phyloP scores from a whole-genome alignment of 2,329 filamentous ascomycete genomes.

The Neonectria faginata region DNA sequence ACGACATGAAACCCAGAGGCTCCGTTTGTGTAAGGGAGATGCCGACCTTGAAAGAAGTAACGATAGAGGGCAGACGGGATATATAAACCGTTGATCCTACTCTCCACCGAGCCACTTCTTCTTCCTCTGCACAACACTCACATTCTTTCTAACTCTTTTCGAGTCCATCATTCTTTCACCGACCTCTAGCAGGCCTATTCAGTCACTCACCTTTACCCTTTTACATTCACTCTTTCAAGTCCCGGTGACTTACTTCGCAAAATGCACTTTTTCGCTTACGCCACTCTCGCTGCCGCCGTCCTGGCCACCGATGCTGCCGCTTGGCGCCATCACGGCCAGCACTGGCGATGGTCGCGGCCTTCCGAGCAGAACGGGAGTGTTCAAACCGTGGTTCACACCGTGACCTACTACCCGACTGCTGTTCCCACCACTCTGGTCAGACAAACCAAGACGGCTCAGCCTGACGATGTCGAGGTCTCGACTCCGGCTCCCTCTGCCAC shows the following conservation, averaged over 20 bases:
- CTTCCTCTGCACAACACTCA: not conserved
- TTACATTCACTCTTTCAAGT: not conserved
- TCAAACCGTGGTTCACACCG: not conserved
- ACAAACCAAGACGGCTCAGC: constrained; percentile 15
- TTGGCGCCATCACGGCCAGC: not conserved
- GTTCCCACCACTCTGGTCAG: constrained; percentile 19
- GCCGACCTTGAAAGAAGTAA: not conserved
- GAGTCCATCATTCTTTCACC: not conserved
- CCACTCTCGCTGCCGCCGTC: not conserved
- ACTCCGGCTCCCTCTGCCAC: constrained; percentile 5
- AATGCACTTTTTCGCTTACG: not conserved
- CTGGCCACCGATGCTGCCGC: not conserved
- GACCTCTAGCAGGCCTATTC: not conserved
- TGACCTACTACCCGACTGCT: not conserved
- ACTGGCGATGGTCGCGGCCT: not conserved
- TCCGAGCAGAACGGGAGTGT: not conserved
- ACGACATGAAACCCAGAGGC: not conserved
- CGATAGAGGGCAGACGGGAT: not conserved
- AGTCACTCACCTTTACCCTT: not conserved
- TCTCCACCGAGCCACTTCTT: not conserved
- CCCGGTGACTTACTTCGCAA: not conserved
- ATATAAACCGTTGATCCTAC: not conserved
- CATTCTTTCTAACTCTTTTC: not conserved
- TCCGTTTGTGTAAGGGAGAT: not conserved
- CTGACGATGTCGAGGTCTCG: constrained; percentile 10